These are phyloP conservation scores for Bipolaris victoriae DNA, from an alignment of 2,329 filamentous ascomycete species.

Conservation along the genomic window DNA sequence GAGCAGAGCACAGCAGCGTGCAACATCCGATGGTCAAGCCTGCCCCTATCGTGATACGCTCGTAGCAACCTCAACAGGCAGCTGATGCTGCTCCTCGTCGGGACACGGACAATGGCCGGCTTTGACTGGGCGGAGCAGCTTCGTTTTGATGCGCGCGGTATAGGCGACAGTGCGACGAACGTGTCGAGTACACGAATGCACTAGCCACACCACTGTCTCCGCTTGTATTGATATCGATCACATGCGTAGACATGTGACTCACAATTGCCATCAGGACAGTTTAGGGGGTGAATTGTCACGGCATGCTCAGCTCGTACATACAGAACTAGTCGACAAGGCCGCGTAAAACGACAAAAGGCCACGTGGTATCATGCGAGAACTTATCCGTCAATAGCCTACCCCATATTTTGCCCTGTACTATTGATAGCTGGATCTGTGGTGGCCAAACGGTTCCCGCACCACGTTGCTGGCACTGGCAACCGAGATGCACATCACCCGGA, in stretches of 20 bases:
- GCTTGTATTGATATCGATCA: slow-evolving; percentile 16
- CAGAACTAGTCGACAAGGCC: slow-evolving; percentile 7
- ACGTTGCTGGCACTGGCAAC: slow-evolving; percentile 10
- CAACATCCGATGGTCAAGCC: slow-evolving; percentile 5
- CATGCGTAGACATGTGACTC: slow-evolving; percentile 26
- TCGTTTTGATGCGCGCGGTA: slow-evolving; percentile 8
- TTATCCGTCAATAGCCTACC: slow-evolving; percentile 12
- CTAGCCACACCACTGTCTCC: slow-evolving; percentile 28
- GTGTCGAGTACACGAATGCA: slow-evolving; percentile 7
- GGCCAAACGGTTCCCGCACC: slow-evolving; percentile 24
- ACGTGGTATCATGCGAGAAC: slow-evolving; percentile 8
- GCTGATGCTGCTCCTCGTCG: background rate
- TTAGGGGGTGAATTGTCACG: slow-evolving; percentile 9
- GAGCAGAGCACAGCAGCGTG: background rate
- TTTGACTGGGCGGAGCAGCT: slow-evolving; percentile 10
- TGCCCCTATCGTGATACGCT: slow-evolving; percentile 3
- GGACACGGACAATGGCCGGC: background rate
- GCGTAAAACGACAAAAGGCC: slow-evolving; percentile 25
- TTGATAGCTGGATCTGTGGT: slow-evolving; percentile 23
- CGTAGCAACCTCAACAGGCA: background rate
- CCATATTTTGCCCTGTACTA: slow-evolving; percentile 15
- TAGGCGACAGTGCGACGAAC: slow-evolving; percentile 9
- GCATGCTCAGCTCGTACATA: slow-evolving; percentile 23
- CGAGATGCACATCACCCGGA: slow-evolving; percentile 1
- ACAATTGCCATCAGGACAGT: slow-evolving; percentile 7